These are phyloP conservation scores for Oemleria cerasiformis DNA, from an alignment of 306 rosid genomes.

Conservation along the genomic window DNA sequence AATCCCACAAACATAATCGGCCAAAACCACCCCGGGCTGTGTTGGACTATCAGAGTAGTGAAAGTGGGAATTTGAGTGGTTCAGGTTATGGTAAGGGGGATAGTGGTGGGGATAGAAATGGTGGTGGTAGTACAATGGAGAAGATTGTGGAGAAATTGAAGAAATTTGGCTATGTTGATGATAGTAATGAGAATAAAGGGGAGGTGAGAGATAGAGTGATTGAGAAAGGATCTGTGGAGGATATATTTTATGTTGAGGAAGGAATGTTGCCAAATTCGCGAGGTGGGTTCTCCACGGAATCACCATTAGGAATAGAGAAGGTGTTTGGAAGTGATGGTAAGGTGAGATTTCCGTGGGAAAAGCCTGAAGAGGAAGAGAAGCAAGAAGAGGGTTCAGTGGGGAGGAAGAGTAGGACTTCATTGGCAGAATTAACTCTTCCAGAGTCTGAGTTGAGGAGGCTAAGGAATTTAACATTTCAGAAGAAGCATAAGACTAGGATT, in stretches of 20 bases:
- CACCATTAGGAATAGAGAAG: slow-evolving; percentile 59
- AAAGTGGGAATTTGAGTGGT: slow-evolving; percentile 39
- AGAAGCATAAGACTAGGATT: slow-evolving; percentile 93
- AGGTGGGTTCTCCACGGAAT: slow-evolving; percentile 74
- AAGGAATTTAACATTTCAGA: slow-evolving; percentile 65
- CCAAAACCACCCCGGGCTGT: slow-evolving; percentile 53
- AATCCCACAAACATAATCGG: slow-evolving; percentile 31
- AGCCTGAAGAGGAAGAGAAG: slow-evolving; percentile 49
- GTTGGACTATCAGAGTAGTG: slow-evolving; percentile 50
- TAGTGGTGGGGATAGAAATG: slow-evolving; percentile 17
- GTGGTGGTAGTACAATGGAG: slow-evolving; percentile 71
- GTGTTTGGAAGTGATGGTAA: slow-evolving; percentile 62
- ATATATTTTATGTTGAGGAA: slow-evolving; percentile 77
- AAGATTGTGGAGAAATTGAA: slow-evolving; percentile 79
- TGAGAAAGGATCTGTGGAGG: slow-evolving; percentile 93
- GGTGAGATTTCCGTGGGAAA: slow-evolving; percentile 95
- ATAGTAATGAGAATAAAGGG: slow-evolving; percentile 33
- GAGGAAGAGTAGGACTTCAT: slow-evolving; percentile 49
- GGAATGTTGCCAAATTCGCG: slow-evolving; percentile 77
- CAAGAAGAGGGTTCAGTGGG: slow-evolving; percentile 28
- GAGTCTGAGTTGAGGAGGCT: slow-evolving; percentile 91
- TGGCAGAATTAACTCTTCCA: slow-evolving; percentile 91
- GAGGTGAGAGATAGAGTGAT: slow-evolving; percentile 38
- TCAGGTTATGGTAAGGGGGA: slow-evolving; percentile 31
- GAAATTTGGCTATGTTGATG: slow-evolving; percentile 71